Conservation (phyloP, 495 filamentous ascomycete genomes). For the Xylaria castorea region DNA sequence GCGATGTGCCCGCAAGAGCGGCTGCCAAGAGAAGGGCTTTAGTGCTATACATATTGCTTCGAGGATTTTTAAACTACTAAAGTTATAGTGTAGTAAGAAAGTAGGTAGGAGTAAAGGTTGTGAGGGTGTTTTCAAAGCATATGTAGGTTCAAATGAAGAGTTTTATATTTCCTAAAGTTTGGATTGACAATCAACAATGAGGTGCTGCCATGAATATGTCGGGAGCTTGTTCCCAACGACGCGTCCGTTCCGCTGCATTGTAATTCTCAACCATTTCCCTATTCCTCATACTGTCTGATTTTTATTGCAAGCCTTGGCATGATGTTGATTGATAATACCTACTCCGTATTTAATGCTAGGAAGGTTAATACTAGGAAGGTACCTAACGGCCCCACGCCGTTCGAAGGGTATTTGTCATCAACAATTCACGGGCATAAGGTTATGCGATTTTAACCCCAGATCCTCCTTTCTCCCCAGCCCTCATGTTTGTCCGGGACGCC, state of each 20-base stretch:
- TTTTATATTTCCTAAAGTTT: slow-evolving; percentile 1
- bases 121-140: slow-evolving; percentile 11
- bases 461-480: neutral
- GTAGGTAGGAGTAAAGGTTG: slow-evolving; percentile 2
- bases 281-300: neutral
- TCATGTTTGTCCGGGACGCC: neutral
- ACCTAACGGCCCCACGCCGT: neutral
- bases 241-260: too few species aligned
- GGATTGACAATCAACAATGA: slow-evolving; percentile 4
- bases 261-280: neutral
- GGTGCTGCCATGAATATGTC: neutral
- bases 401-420: slow-evolving; percentile 8
- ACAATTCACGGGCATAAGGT: neutral
- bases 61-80: slow-evolving; percentile 1
- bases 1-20: slow-evolving; percentile 13
- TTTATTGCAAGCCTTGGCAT: neutral
- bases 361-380: neutral
- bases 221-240: neutral
- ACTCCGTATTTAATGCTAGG: neutral
- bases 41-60: slow-evolving; percentile 12
- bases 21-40: slow-evolving; percentile 20
- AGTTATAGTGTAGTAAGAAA: slow-evolving; percentile 8
- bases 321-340: slow-evolving; percentile 2
- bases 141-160: slow-evolving; percentile 2
- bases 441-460: neutral